Conservation (phyloP, 306 rosid genomes). For the Sechiopsis laciniata region DNA sequence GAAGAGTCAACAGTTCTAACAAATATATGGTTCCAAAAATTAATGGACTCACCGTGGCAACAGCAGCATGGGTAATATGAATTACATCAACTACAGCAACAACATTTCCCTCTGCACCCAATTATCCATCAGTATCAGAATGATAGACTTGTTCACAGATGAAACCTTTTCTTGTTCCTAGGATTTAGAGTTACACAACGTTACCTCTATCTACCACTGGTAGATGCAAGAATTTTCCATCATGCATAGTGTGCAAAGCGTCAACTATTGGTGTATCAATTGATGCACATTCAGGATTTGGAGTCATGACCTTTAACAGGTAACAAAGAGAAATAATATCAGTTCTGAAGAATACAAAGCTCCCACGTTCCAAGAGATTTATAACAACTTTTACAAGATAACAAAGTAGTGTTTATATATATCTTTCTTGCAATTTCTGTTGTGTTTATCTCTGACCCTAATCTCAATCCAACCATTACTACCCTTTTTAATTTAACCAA, state of each 20-base stretch:
- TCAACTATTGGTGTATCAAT: conserved; percentile 87
- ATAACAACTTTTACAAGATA: neutral
- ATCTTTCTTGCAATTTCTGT: conserved; percentile 8
- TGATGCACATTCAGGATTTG: conserved; percentile 82
- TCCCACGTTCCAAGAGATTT: neutral
- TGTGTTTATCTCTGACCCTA: neutral
- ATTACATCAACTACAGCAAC: conserved; percentile 78
- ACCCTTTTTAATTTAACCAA: neutral
- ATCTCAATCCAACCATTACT: neutral
- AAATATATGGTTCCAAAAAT: neutral
- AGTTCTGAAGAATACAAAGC: conserved; percentile 5
- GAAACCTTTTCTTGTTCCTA: conserved; percentile 7
- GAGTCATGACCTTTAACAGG: conserved; percentile 73
- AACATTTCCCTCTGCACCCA: conserved; percentile 61
- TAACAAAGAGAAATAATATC: conserved; percentile 19
- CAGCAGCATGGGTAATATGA: conserved; percentile 87
- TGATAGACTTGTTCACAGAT: neutral
- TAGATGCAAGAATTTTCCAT: conserved; percentile 87
- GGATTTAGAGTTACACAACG: neutral
- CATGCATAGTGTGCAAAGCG: conserved; percentile 89
- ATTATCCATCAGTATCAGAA: conserved; percentile 30
- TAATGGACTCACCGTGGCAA: conserved; percentile 67
- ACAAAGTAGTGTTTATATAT: neutral
- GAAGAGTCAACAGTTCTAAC: neutral
- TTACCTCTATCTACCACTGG: conserved; percentile 85